Base-by-base conservation (phyloP, 1,284 basidiomycete species). In the Melampsora americana region DNA sequence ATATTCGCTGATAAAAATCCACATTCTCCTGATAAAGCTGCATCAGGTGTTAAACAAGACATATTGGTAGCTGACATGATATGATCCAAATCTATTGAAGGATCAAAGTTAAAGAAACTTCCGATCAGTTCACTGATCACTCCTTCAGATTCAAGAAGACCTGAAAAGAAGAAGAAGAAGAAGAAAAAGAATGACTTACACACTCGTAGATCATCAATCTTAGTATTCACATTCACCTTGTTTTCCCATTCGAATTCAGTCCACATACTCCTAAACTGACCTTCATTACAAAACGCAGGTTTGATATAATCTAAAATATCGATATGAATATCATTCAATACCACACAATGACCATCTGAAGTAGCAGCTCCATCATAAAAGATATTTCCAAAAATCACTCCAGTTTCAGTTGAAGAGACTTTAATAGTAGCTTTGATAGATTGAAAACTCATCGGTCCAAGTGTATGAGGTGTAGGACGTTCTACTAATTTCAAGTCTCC, bases 241-340 rank as follows among this genome's bases (percentile, higher is more conserved):
- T 97, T 97, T 86, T 96, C 94, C 94, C 94, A 97, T 83, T 96
- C 93, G 80, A 96, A 96, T 84, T 95, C 94, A 66, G 93, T 96
- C 93, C 93, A 95, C 92, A 95, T 95, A 83, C 88, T 92, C 50
- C 93, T 88, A 88, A 95, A 95, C 90, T 76, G 73, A 42, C 91
- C 89, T 83, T 99, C 95, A 77, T 90, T 96, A 84, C 94, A 96
- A 82, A 92, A 92, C 4, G 94, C 93, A 0, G 95, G 95, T 83
- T 96, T 93, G 86, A 99, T 99, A 84, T 98, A 99, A 84, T 98
- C 95, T 92, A 99, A 95, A 80, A 99, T 98, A 84, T 99, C 96
- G 79, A 98, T 93, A 84, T 98, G 94, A 77, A 98, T 95, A 84
- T 98, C 95, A 83, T 94, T 97, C 81, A 98, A 84, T 66, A 99